Percentiles rank a stretch among this genome's conserved stretches.
Conservation (phyloP, 192 early-diverging fungal species). For the Coemansia javaensis region DNA sequence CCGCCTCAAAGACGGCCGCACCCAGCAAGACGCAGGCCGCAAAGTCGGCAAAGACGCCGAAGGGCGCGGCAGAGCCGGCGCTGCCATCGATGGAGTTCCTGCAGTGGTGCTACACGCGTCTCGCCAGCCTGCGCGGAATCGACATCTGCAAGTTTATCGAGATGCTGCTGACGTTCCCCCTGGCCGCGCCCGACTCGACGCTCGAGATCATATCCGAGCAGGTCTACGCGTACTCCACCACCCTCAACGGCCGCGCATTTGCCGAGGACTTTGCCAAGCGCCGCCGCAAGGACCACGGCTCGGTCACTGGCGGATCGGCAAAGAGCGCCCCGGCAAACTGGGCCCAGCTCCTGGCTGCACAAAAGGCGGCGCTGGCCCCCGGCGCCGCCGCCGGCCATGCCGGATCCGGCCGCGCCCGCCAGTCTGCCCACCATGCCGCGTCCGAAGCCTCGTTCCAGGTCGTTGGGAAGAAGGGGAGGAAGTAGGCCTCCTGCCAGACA, state of each 20-base stretch:
- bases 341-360: constrained; percentile 14
- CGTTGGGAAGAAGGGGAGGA: constrained; percentile 37
- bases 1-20: background rate
- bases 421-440: background rate
- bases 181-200: constrained; percentile 57
- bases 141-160: constrained; percentile 66
- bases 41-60: constrained; percentile 15
- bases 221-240: constrained; percentile 67
- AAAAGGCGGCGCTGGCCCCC: background rate
- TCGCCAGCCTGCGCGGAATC: constrained; percentile 59
- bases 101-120: constrained; percentile 63
- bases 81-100: constrained; percentile 63
- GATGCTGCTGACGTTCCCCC: constrained; percentile 71
- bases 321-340: constrained; percentile 40
- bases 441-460: constrained; percentile 31
- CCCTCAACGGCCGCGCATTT: constrained; percentile 71
- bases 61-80: background rate
- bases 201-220: constrained; percentile 73
- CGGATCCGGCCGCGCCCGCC: background rate
- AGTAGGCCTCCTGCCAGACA: no score
- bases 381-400: constrained; percentile 1
- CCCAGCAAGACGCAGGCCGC: background rate
- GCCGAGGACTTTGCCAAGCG: constrained; percentile 74
- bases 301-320: constrained; percentile 15
- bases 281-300: constrained; percentile 58